phyloP scores from a whole-genome alignment of 2,329 filamentous ascomycete genomes.

The Diplodia seriata region DNA sequence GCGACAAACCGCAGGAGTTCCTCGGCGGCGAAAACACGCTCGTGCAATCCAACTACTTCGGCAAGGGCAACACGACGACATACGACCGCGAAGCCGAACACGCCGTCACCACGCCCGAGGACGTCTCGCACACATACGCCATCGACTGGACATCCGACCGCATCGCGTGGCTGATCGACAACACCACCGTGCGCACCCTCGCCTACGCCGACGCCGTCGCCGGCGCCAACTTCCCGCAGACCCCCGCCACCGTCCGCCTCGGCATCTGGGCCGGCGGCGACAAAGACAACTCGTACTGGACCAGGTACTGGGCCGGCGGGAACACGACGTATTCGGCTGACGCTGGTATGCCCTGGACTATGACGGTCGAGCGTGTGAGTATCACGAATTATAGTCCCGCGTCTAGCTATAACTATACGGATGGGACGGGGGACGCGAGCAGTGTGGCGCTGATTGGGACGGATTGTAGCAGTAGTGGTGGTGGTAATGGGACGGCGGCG shows the following conservation, averaged over 20 bases:
- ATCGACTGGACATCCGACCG: conserved; percentile 73
- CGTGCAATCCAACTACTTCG: conserved; percentile 74
- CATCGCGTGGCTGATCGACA: conserved; percentile 75
- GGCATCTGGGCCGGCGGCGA: conserved; percentile 59
- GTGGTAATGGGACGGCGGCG: not conserved
- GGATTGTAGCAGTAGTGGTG: not conserved
- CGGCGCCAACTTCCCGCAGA: conserved; percentile 74
- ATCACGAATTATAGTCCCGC: conserved; percentile 61
- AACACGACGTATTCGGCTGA: conserved; percentile 54
- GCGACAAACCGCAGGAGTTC: conserved; percentile 44
- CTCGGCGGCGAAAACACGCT: conserved; percentile 65
- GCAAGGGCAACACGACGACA: conserved; percentile 72
- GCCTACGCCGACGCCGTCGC: conserved; percentile 62
- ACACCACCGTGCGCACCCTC: conserved; percentile 67
- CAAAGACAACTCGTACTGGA: conserved; percentile 53
- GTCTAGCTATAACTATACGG: conserved; percentile 58
- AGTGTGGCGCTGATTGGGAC: conserved; percentile 54
- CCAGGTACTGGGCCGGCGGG: conserved; percentile 72
- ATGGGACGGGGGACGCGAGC: conserved; percentile 55
- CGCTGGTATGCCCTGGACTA: conserved; percentile 53
- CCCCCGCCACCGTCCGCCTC: conserved; percentile 67
- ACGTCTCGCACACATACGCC: conserved; percentile 71
- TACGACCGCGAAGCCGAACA: conserved; percentile 74
- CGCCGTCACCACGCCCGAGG: conserved; percentile 61
- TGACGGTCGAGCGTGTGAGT: conserved; percentile 59